Evolutionary conservation across 1,139 yeast species (phyloP).

Genomic region (Kodamaea suecica): DNA sequence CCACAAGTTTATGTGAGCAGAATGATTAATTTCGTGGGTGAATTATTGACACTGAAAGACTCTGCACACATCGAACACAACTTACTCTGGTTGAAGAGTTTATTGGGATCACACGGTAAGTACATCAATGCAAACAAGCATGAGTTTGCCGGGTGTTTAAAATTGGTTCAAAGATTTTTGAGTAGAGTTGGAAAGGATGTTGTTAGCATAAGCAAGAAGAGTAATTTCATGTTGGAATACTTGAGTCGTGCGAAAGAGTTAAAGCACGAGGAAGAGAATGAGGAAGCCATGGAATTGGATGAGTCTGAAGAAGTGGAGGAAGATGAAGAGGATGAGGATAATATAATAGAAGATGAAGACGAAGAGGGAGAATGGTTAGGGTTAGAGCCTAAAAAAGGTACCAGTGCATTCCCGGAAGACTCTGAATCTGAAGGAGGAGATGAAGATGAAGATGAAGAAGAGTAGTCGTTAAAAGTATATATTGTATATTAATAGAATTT

Average conservation of each 20-base stretch:
- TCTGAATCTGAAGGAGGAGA: slow-evolving; percentile 19
- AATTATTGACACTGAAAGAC: slow-evolving; percentile 52
- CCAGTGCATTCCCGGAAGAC: slow-evolving; percentile 11
- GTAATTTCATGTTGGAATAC: slow-evolving; percentile 51
- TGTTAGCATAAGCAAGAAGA: slow-evolving; percentile 51
- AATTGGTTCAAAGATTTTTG: slow-evolving; percentile 73
- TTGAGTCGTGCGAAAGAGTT: slow-evolving; percentile 23
- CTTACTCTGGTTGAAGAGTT: slow-evolving; percentile 70
- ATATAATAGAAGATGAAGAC: slow-evolving; percentile 9
- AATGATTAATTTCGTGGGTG: slow-evolving; percentile 69
- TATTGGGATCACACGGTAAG: slow-evolving; percentile 73
- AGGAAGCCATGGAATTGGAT: slow-evolving; percentile 5
- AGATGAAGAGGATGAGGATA: slow-evolving; percentile 9
- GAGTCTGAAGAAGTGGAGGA: slow-evolving; percentile 12
- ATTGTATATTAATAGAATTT: background rate
- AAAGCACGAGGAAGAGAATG: slow-evolving; percentile 16
- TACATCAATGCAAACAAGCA: slow-evolving; percentile 63
- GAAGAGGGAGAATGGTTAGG: slow-evolving; percentile 13
- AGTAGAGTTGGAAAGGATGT: slow-evolving; percentile 74
- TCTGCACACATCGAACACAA: slow-evolving; percentile 85
- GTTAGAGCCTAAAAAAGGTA: slow-evolving; percentile 3
- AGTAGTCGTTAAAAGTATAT: too few species aligned
- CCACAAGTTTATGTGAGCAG: slow-evolving; percentile 77
- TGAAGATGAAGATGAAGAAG: slow-evolving; percentile 10
- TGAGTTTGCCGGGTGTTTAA: slow-evolving; percentile 62